These are phyloP conservation scores for Dissophora ornata DNA, from an alignment of 192 early-diverging fungal genomes.

Conservation along the genomic window DNA sequence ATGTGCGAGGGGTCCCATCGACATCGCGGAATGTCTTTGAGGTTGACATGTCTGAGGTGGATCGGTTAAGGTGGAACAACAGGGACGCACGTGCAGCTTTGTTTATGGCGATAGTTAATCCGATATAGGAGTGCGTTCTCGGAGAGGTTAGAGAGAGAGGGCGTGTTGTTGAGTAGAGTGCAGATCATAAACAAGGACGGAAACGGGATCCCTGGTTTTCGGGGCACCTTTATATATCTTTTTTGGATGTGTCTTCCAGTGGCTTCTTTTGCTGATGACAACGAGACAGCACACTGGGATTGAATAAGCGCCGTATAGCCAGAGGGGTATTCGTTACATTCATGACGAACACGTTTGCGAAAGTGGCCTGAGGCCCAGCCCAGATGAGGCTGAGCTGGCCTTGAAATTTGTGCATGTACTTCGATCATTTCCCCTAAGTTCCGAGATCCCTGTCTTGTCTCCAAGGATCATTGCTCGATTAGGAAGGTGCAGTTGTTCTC, in stretches of 20 bases:
- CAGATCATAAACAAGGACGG: not conserved
- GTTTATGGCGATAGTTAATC: not conserved
- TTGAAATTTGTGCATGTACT: slow-evolving; percentile 7
- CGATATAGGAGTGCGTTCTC: too few relatives aligned
- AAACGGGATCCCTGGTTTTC: too few relatives aligned
- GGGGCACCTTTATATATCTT: slow-evolving; percentile 7
- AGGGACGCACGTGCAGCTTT: slow-evolving; percentile 1
- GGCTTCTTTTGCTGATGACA: not conserved
- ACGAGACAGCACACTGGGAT: not conserved
- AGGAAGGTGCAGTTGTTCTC: slow-evolving; percentile 35
- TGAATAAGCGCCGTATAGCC: slow-evolving; percentile 1
- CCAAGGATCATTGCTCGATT: slow-evolving; percentile 30
- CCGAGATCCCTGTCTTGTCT: not conserved
- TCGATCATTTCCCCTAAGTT: slow-evolving; percentile 35
- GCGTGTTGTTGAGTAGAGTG: too few relatives aligned
- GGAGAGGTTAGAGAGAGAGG: not conserved
- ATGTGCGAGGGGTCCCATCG: slow-evolving; percentile 48
- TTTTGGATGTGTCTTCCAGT: not conserved
- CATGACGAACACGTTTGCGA: too few relatives aligned
- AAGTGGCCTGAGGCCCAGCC: slow-evolving; percentile 2
- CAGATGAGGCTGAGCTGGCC: slow-evolving; percentile 18
- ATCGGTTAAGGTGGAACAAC: not conserved
- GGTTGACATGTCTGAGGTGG: not conserved
- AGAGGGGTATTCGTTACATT: not conserved
- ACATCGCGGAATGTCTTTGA: slow-evolving; percentile 11